Evolutionary conservation across 306 rosid species (phyloP).

Genomic region (Cicer bijugum): DNA sequence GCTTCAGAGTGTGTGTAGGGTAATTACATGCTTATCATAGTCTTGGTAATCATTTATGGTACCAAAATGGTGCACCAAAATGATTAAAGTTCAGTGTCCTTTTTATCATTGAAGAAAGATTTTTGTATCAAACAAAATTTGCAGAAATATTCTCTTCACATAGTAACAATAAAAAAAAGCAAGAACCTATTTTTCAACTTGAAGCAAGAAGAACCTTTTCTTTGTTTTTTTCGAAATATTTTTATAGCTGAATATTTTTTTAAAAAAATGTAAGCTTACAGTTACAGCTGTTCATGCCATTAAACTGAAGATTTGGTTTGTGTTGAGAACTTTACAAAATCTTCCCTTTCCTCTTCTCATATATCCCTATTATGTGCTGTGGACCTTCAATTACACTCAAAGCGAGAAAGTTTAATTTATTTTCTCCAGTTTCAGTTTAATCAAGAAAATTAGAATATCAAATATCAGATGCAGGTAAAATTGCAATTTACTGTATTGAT

Average conservation of each 20-base stretch:
- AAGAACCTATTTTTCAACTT: neutral
- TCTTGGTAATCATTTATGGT: slow-evolving; percentile 11
- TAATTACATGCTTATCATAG: slow-evolving; percentile 24
- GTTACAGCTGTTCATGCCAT: neutral
- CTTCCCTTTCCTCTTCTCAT: slow-evolving; percentile 2
- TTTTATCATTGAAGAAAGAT: neutral
- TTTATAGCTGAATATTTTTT: neutral
- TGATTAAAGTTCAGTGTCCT: slow-evolving; percentile 9
- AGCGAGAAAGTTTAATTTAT: neutral
- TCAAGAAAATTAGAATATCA: neutral
- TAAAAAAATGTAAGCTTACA: neutral
- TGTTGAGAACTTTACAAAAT: neutral
- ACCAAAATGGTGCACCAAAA: slow-evolving; percentile 11
- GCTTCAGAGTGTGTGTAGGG: slow-evolving; percentile 6
- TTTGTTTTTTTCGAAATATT: neutral
- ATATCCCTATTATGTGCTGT: neutral
- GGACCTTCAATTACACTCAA: slow-evolving; percentile 1
- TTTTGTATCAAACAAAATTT: slow-evolving; percentile 16
- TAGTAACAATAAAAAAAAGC: neutral
- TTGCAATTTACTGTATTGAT: slow-evolving; percentile 12
- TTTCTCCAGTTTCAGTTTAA: neutral
- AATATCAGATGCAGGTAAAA: neutral
- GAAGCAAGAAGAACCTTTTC: neutral
- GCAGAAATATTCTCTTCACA: neutral
- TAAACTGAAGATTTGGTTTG: neutral